phyloP scores from a whole-genome alignment of 495 filamentous ascomycete species.

The Aspergillus sparsus region DNA sequence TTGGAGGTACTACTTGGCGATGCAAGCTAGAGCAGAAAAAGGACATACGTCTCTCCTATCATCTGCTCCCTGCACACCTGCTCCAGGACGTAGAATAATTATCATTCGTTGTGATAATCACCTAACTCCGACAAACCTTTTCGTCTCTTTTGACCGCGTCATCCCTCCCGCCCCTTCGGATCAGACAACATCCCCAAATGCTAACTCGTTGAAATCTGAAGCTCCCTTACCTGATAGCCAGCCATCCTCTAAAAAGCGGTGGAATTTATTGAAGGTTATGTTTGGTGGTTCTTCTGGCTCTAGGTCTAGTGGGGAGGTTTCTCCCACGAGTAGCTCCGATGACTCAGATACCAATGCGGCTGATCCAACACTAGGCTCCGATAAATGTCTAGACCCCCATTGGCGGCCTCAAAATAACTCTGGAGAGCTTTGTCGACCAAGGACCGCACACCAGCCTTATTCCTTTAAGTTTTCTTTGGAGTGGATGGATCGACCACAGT shows the following conservation, averaged over 20 bases:
- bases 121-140: slow-evolving; percentile 56
- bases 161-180: slow-evolving; percentile 45
- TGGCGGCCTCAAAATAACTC: slow-evolving; percentile 28
- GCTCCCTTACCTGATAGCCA: slow-evolving; percentile 25
- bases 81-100: slow-evolving; percentile 85
- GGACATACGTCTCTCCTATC: slow-evolving; percentile 57
- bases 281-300: slow-evolving; percentile 44
- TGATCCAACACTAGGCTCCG: slow-evolving; percentile 31
- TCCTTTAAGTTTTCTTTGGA: slow-evolving; percentile 81
- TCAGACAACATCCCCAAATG: slow-evolving; percentile 42
- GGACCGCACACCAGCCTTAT: slow-evolving; percentile 57
- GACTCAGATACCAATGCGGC: slow-evolving; percentile 36
- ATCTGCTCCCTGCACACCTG: slow-evolving; percentile 81
- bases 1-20: slow-evolving; percentile 76
- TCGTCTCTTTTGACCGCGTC: slow-evolving; percentile 67
- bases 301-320: slow-evolving; percentile 31
- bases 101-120: slow-evolving; percentile 87
- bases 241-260: slow-evolving; percentile 58
- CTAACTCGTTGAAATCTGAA: slow-evolving; percentile 37
- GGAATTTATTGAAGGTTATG: slow-evolving; percentile 70
- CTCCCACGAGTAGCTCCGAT: slow-evolving; percentile 41
- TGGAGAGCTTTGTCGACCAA: slow-evolving; percentile 36
- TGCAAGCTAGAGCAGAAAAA: slow-evolving; percentile 65
- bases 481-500: slow-evolving; percentile 62
- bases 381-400: slow-evolving; percentile 35